These are phyloP conservation scores for Hymenoscyphus infarciens DNA, from an alignment of 2,329 filamentous ascomycete genomes.

Conservation along the genomic window DNA sequence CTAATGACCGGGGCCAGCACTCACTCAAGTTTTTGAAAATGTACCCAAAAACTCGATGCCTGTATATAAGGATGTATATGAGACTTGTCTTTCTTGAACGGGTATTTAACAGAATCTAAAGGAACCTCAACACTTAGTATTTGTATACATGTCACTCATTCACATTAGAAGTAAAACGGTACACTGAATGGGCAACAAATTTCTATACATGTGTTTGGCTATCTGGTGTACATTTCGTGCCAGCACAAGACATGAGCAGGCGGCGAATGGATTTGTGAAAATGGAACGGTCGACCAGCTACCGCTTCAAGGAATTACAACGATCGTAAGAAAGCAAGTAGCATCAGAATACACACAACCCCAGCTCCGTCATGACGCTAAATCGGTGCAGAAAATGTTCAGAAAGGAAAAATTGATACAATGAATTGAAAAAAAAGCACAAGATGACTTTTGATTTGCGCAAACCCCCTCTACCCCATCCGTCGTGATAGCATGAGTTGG, in stretches of 20 bases:
- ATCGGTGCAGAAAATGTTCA: constrained; percentile 28
- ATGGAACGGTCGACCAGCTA: constrained; percentile 32
- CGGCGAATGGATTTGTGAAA: constrained; percentile 18
- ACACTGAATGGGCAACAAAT: constrained; percentile 1
- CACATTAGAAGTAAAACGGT: background rate
- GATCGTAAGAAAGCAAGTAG: constrained; percentile 30
- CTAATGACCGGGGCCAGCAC: background rate
- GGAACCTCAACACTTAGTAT: background rate
- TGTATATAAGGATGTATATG: no score
- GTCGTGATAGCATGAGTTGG: constrained; percentile 32
- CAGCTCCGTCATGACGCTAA: constrained; percentile 37
- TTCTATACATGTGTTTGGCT: constrained; percentile 14
- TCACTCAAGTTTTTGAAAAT: background rate
- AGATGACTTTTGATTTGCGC: constrained; percentile 32
- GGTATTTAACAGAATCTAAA: background rate
- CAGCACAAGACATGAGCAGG: constrained; percentile 23
- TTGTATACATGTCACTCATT: background rate
- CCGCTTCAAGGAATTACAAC: constrained; percentile 35
- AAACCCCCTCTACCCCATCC: constrained; percentile 19
- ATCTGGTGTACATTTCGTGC: constrained; percentile 25
- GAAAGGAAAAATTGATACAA: constrained; percentile 34
- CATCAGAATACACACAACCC: constrained; percentile 25
- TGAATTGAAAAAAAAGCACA: constrained; percentile 31
- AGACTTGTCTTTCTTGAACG: background rate
- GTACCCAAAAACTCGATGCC: background rate